Evolutionary conservation across 768 basidiomycete genomes (phyloP), one percentile per base, ranked within the genome.

Genomic region (Mycena polygramma): DNA sequence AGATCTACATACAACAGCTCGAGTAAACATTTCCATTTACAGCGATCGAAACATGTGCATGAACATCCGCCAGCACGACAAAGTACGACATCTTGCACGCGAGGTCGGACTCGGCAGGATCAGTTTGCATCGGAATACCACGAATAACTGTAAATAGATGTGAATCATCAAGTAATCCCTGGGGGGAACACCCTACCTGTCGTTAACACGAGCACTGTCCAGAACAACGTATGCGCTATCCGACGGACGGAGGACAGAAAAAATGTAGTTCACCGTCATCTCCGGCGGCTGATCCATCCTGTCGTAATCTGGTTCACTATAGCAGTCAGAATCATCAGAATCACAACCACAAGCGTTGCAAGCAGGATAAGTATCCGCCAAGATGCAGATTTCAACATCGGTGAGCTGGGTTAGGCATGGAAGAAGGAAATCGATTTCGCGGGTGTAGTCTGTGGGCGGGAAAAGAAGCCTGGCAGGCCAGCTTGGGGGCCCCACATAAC

Each of bases 401-500:
- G 35, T 7, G 30, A 68, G 66, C 2, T 45, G 58, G 15, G 43
- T 20, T 35, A 61, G 43, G 11, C 36, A 68, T 13, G 66, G 66
- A 39, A 68, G 17, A 9, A 36, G 20, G 14, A 37, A 24, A 8
- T 26, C 24, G 35, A 68, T 54, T 55, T 48, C 52, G 19, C 14
- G 7, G 2, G 46, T 55, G 51, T 61, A 61, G 6, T 46, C 36
- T 9, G 30, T 24, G 5, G 41, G 41, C 6, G 66, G 66, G n/a
- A 53, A 68, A 1, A 66, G 24, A 8, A 41, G 35, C 2, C 36
- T 26, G 19, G 46, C 59, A 8, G 52, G 45, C 58, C 66, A 55
- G 15, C 15, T 46, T 8, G 49, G n/a, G 11, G 57, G 57, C 14
- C 57, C 57, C 0, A 48, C 2, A 30, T 19, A 46, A 51, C 41